A percentile compares a stretch with the other conserved stretches of the same genome.
phyloP scores from a whole-genome alignment of 2,329 filamentous ascomycete species.

The Orbilia quercus region DNA sequence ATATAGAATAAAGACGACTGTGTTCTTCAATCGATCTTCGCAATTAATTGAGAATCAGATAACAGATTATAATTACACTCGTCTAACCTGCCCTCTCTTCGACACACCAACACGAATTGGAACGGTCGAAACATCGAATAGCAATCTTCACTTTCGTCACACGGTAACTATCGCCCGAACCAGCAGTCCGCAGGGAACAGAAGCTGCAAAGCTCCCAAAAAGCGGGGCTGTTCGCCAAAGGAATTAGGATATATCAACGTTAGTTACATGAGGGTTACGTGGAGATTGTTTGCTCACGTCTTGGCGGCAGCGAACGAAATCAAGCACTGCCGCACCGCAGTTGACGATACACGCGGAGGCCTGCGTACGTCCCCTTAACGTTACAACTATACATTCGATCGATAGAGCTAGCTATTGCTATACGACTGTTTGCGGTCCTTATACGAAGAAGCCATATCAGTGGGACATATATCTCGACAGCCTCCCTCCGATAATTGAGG shows the following conservation, averaged over 20 bases:
- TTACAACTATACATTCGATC: too few species aligned
- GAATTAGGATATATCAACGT: not conserved
- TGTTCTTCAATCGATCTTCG: not conserved
- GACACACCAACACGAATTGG: not conserved
- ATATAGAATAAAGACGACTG: not conserved
- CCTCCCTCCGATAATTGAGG: not conserved
- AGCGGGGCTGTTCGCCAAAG: not conserved
- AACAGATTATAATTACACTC: too few species aligned
- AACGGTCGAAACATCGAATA: too few species aligned
- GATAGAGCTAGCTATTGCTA: too few species aligned
- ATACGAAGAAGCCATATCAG: too few species aligned
- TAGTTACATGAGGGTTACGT: conserved; percentile 27
- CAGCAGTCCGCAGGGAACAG: not conserved
- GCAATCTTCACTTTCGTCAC: too few species aligned
- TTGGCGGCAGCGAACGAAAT: conserved; percentile 7
- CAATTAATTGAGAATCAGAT: too few species aligned
- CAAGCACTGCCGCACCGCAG: conserved; percentile 12
- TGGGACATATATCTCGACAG: too few species aligned
- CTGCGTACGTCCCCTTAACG: conserved; percentile 17
- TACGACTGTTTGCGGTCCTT: too few species aligned
- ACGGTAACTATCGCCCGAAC: too few species aligned
- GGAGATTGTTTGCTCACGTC: conserved; percentile 13
- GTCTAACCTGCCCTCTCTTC: not conserved
- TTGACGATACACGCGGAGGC: conserved; percentile 5
- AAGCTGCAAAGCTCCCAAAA: not conserved